Percentiles rank a stretch among this genome's conserved stretches.
Evolutionary conservation across 2,329 filamentous ascomycete species (phyloP).

Genomic region (Diaporthe sp.): DNA sequence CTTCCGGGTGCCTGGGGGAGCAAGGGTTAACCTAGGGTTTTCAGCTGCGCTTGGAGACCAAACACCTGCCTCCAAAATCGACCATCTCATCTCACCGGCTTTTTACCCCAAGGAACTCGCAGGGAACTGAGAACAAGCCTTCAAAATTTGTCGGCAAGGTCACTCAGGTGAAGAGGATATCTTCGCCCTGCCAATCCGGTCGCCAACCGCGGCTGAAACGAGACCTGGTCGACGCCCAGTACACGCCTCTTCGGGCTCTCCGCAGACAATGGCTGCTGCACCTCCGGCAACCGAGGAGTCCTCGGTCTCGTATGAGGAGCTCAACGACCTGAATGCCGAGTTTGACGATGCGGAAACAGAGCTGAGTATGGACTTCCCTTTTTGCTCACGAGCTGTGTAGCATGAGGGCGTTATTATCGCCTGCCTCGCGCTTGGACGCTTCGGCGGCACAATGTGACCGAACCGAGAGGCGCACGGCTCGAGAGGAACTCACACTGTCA

Average conservation of each 20-base stretch:
- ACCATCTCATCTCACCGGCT: neutral
- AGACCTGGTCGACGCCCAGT: neutral
- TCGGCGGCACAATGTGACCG: neutral
- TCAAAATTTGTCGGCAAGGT: conserved; percentile 22
- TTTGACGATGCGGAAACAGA: conserved; percentile 87
- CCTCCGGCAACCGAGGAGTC: conserved; percentile 46
- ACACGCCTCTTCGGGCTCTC: conserved; percentile 3
- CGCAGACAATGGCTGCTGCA: conserved; percentile 37
- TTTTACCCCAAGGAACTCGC: conserved; percentile 12
- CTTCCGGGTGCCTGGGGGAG: neutral
- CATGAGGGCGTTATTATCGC: neutral
- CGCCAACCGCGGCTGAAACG: conserved; percentile 6
- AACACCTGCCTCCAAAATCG: conserved; percentile 1
- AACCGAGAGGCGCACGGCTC: neutral
- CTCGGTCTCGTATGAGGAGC: conserved; percentile 76
- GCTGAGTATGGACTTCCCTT: conserved; percentile 71
- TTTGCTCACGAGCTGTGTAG: neutral
- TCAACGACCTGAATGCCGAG: conserved; percentile 82
- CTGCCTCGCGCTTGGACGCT: neutral
- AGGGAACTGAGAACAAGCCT: conserved; percentile 13
- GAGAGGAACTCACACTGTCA: no score
- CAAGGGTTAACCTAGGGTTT: conserved; percentile 17
- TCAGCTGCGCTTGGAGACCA: conserved; percentile 14
- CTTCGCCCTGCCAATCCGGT: conserved; percentile 27
- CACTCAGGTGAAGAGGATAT: conserved; percentile 21